Conservation (phyloP, 768 basidiomycete genomes). For the Lactarius deliciosus region DNA sequence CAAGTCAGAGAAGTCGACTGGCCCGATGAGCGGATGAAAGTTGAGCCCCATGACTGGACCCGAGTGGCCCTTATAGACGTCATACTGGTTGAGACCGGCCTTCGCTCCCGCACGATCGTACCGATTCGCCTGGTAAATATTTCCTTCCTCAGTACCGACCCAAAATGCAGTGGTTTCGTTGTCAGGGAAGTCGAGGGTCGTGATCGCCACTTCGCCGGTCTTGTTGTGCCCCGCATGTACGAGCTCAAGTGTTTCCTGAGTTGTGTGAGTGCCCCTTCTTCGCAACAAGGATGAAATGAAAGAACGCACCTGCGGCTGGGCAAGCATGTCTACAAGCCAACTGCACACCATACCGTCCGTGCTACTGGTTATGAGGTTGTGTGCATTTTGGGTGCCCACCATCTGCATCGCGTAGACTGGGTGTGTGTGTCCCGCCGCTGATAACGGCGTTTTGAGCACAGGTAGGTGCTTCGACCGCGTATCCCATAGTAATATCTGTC, state of each 20-base stretch:
- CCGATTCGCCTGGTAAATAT: slow-evolving; percentile 93
- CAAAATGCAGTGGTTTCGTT: slow-evolving; percentile 97
- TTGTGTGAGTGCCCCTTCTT: slow-evolving; percentile 6
- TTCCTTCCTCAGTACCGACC: slow-evolving; percentile 98
- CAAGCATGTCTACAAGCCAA: slow-evolving; percentile 98
- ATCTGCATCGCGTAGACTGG: slow-evolving; percentile 98
- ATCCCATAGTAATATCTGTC: slow-evolving; percentile 97
- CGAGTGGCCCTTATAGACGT: slow-evolving; percentile 89
- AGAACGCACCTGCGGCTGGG: slow-evolving; percentile 81
- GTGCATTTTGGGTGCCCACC: slow-evolving; percentile 98
- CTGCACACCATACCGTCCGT: slow-evolving; percentile 97
- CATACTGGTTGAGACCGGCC: slow-evolving; percentile 90
- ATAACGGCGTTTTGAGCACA: slow-evolving; percentile 93
- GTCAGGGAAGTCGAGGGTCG: slow-evolving; percentile 89
- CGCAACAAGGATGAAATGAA: not conserved
- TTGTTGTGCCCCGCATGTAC: slow-evolving; percentile 90
- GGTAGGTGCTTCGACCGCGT: slow-evolving; percentile 96
- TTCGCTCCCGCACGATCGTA: slow-evolving; percentile 97
- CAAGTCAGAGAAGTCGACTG: slow-evolving; percentile 92
- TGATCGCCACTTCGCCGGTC: slow-evolving; percentile 95
- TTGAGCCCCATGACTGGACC: slow-evolving; percentile 93
- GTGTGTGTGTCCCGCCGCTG: slow-evolving; percentile 95
- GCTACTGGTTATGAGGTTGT: slow-evolving; percentile 94
- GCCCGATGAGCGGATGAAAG: slow-evolving; percentile 90
- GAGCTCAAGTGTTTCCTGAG: slow-evolving; percentile 90